Evolutionary conservation across 2,329 filamentous ascomycete species (phyloP), one percentile per base, ranked within the genome.

Genomic region (Fusarium tjaetaba): DNA sequence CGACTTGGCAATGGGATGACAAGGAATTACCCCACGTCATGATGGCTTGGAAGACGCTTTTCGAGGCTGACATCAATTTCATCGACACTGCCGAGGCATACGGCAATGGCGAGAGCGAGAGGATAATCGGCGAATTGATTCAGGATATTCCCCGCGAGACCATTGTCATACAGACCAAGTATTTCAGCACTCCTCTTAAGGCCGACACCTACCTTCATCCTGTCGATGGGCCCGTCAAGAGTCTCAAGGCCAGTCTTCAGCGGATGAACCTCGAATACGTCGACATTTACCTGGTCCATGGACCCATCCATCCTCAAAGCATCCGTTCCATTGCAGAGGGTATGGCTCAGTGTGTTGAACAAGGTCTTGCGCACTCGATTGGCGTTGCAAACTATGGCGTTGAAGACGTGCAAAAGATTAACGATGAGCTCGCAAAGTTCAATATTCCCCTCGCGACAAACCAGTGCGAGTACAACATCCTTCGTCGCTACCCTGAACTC

Each of bases 301-400:
- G 68, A 2, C 68, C 65, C 2, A 70, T 70, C 3, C 60, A 70
- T 11, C 53, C 53, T 1, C 53, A 70, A 16, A 70, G 65, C 20
- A 46, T 65, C 1, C 2, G 42, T 1, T 18, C 34, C 0, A 53
- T 70, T 3, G 68, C 68, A 1, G 59, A 70, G 38, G 68, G 65
- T 6, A 70, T 70, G 68, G 65, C 68, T 8, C 53, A 70, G 5
- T 70, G 68, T 2, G 68, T 70, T 2, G 68, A 70, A 9, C 53
- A 60, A 28, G 68, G 68, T 1, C 16, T 69, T 16, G 60, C 68
- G 1, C 68, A 34, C 2, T 58, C 42, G 2, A 65, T 70, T 1
- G 65, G 65, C 0, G 68, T 70, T 0, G 65, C 68, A 32, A 70
- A 70, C n/a, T 69, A 60, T 14, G 18, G 41, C 4, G 41, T 65